Evolutionary conservation across 139 green algal genomes (phyloP).

Genomic region (Ulvella scutata): DNA sequence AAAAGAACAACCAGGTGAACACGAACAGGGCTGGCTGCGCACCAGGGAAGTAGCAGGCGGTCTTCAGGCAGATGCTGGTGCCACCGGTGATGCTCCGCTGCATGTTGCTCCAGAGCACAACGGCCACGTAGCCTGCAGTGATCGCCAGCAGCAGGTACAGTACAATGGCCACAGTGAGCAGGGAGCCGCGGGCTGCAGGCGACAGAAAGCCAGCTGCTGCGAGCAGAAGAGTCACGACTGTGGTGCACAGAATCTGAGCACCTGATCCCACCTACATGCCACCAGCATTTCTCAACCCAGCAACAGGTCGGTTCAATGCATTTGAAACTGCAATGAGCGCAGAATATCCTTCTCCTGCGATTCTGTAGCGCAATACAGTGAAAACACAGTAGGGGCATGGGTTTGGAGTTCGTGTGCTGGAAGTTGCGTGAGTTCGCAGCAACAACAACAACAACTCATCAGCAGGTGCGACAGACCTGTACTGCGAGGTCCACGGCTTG

Average conservation of each 20-base stretch:
- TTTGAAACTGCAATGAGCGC: too few species aligned
- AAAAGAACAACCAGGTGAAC: too few species aligned
- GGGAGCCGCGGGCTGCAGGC: conserved; percentile 66
- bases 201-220: conserved; percentile 88
- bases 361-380: too few species aligned
- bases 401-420: too few species aligned
- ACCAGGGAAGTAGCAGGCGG: background rate
- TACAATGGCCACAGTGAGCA: conserved; percentile 71
- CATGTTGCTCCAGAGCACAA: conserved; percentile 69
- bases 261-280: conserved; percentile 65
- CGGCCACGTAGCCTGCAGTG: conserved; percentile 40
- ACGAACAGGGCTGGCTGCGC: background rate
- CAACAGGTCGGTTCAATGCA: too few species aligned
- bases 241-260: conserved; percentile 69
- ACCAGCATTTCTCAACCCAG: too few species aligned
- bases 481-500: conserved; percentile 44
- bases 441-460: too few species aligned
- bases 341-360: too few species aligned
- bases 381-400: too few species aligned
- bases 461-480: conserved; percentile 28
- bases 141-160: conserved; percentile 68
- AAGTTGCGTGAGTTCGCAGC: too few species aligned
- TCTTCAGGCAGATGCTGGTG: conserved; percentile 21
- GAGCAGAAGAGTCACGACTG: conserved; percentile 70
- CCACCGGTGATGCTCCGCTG: conserved; percentile 57